A percentile compares a stretch with the other conserved stretches of the same genome.
Conservation (phyloP, 2,329 filamentous ascomycete species). For the Sarocladium kiliense region DNA sequence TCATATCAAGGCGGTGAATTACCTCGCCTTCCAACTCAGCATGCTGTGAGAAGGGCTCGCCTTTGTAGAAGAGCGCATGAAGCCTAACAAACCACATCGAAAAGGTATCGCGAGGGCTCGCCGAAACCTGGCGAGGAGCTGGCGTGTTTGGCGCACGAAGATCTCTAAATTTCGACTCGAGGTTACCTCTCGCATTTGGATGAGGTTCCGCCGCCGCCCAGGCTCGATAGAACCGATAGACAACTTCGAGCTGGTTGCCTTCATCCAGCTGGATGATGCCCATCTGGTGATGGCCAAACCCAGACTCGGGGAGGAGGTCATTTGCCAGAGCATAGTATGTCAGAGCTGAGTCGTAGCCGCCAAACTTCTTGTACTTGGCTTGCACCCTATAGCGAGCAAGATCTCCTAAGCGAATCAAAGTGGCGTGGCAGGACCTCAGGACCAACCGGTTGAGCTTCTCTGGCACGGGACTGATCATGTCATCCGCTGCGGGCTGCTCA, state of each 20-base stretch:
- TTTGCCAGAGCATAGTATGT: slow-evolving; percentile 82
- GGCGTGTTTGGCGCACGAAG: slow-evolving; percentile 32
- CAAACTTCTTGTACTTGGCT: slow-evolving; percentile 64
- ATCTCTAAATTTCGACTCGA: slow-evolving; percentile 70
- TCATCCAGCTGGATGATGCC: slow-evolving; percentile 79
- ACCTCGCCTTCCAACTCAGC: slow-evolving; percentile 83
- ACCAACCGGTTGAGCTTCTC: slow-evolving; percentile 53
- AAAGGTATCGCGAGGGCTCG: slow-evolving; percentile 58
- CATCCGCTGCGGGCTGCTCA: slow-evolving; percentile 35
- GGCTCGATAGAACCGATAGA: slow-evolving; percentile 86
- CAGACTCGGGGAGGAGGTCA: slow-evolving; percentile 71
- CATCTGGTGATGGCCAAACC: slow-evolving; percentile 83
- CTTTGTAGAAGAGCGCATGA: slow-evolving; percentile 79
- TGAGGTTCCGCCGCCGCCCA: slow-evolving; percentile 70
- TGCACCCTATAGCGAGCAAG: slow-evolving; percentile 81
- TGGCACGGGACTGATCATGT: slow-evolving; percentile 38
- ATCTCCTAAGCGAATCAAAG: slow-evolving; percentile 83
- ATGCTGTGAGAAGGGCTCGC: slow-evolving; percentile 64
- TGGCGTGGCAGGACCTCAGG: slow-evolving; percentile 71
- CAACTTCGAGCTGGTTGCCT: slow-evolving; percentile 73
- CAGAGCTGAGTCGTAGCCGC: slow-evolving; percentile 68
- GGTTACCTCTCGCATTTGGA: slow-evolving; percentile 67
- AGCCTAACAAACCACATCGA: slow-evolving; percentile 79
- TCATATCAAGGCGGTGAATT: slow-evolving; percentile 67
- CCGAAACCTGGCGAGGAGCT: slow-evolving; percentile 28